Base-by-base conservation (phyloP, 176 grass and related monocot species). In the Saccharum spontaneum region DNA sequence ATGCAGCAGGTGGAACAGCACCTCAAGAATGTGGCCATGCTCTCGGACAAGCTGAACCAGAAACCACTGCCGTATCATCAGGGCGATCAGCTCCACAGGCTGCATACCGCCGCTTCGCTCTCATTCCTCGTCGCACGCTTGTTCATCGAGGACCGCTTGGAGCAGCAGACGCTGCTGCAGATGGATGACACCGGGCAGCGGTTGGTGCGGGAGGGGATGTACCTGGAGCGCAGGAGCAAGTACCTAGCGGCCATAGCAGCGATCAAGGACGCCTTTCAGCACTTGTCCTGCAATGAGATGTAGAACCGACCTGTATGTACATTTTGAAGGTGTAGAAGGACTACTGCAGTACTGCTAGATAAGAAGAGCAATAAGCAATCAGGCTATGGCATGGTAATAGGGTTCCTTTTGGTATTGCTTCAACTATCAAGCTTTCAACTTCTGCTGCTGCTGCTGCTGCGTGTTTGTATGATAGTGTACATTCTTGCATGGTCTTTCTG, bases 21-120 rank as follows among this genome's bases (percentile, higher is more conserved):
- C 60, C 73, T 96, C 36, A 79, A 83, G 50, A 90, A 96, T 49
- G 90, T 96, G 71, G 81, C 88, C 37, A 71, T 79, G 80, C 88
- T 99, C n/a, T 96, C 97, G 20, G 88, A 90, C 18, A 90, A 94
- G 31, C 88, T 99, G 67, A 87, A 82, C 54, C 79, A 48, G 62
- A 86, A 87, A 65, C 83, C 28, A 5, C 15, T 41, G 65, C 62
- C 50, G 6, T 72, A 81, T 30, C 80, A 38, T 26, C 86, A 87
- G 40, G 59, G 75, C 17, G 78, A 37, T 44, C 66, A 82, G 39
- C 59, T 94, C 77, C 34, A 81, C 31, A 72, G 80, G 36, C 69
- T 60, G 26, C 90, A 81, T 33, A 94, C 89, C 30, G 91, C 93
- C 0, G 86, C 62, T 4, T 91, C 90, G 6, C 87, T 94, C 82